Evolutionary conservation across 768 basidiomycete genomes (phyloP).

Genomic region (Candolleomyces eurysporus): DNA sequence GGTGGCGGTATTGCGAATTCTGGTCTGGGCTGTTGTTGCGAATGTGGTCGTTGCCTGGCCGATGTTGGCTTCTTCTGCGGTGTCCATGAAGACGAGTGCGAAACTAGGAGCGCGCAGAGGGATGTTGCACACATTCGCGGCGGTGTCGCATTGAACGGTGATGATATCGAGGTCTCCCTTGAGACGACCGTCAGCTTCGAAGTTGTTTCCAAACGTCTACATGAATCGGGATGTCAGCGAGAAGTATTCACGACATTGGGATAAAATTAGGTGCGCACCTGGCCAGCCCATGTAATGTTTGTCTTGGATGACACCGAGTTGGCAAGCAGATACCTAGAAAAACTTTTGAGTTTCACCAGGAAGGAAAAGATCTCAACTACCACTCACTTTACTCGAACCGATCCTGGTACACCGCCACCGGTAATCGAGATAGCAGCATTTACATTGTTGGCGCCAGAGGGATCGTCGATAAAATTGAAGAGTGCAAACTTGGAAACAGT

Average conservation of each 20-base stretch:
- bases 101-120: conserved; percentile 69
- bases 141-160: conserved; percentile 58
- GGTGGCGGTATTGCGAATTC: conserved; percentile 48
- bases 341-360: conserved; percentile 11
- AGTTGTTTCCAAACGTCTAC: conserved; percentile 60
- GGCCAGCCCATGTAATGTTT: conserved; percentile 78
- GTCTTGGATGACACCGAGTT: conserved; percentile 54
- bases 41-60: conserved; percentile 42
- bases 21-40: conserved; percentile 38
- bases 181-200: conserved; percentile 67
- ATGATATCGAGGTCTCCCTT: conserved; percentile 52
- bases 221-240: conserved; percentile 1
- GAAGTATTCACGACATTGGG: not conserved
- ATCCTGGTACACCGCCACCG: conserved; percentile 41
- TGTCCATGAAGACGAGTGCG: conserved; percentile 59
- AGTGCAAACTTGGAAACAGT: conserved; percentile 58
- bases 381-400: conserved; percentile 57
- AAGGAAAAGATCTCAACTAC: conserved; percentile 50
- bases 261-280: conserved; percentile 40
- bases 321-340: conserved; percentile 54
- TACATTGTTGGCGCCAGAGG: conserved; percentile 54
- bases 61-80: conserved; percentile 12
- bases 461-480: conserved; percentile 70
- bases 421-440: conserved; percentile 50
- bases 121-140: conserved; percentile 53